These are phyloP conservation scores for Xylaria digitata DNA, from an alignment of 2,329 filamentous ascomycete genomes.

Conservation along the genomic window DNA sequence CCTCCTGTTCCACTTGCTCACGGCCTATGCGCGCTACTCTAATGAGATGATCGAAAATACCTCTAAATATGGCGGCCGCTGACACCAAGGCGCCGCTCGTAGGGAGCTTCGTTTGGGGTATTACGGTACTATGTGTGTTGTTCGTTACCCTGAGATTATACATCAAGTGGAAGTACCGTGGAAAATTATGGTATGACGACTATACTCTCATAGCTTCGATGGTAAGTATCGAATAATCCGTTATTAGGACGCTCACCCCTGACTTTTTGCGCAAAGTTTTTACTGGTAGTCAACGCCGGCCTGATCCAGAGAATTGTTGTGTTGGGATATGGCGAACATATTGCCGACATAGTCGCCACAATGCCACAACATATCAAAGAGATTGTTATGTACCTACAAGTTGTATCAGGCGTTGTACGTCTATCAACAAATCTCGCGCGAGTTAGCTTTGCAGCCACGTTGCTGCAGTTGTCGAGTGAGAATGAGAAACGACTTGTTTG, in stretches of 20 bases:
- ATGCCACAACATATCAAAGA: background rate
- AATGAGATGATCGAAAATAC: slow-evolving; percentile 17
- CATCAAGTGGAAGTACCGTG: slow-evolving; percentile 34
- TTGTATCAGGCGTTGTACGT: slow-evolving; percentile 24
- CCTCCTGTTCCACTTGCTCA: background rate
- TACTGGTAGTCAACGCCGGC: slow-evolving; percentile 23
- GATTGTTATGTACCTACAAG: slow-evolving; percentile 28
- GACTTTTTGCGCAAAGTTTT: slow-evolving; percentile 14
- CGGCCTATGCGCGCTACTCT: background rate
- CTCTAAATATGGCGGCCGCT: slow-evolving; percentile 22
- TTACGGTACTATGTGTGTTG: slow-evolving; percentile 23
- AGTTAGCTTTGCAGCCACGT: slow-evolving; percentile 25
- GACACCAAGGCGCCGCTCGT: slow-evolving; percentile 29
- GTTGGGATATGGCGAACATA: slow-evolving; percentile 29
- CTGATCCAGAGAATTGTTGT: slow-evolving; percentile 18
- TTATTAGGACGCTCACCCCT: slow-evolving; percentile 1
- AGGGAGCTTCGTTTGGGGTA: slow-evolving; percentile 22
- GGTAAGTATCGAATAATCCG: slow-evolving; percentile 17
- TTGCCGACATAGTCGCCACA: slow-evolving; percentile 6
- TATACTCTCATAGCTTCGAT: slow-evolving; percentile 25
- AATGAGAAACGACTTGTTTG: slow-evolving; percentile 25
- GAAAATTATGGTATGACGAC: slow-evolving; percentile 35
- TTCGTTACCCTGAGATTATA: slow-evolving; percentile 27
- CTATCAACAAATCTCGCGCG: slow-evolving; percentile 30
- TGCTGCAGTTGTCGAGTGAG: slow-evolving; percentile 14